These are phyloP conservation scores for Lathyrus tuberosus DNA, from an alignment of 306 rosid species.

Conservation along the genomic window DNA sequence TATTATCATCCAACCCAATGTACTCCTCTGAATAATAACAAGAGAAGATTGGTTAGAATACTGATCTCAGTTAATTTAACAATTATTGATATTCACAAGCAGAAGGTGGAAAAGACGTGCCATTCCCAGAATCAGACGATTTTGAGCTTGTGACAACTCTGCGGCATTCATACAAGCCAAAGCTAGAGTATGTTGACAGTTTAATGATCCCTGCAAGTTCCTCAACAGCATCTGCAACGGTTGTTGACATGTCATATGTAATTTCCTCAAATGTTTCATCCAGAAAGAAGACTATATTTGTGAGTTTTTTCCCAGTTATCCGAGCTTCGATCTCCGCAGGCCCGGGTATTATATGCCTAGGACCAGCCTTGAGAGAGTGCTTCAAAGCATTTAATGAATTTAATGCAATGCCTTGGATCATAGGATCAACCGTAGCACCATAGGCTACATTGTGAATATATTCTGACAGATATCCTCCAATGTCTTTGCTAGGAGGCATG, in stretches of 20 bases:
- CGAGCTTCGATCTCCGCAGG: constrained; percentile 83
- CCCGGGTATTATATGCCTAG: constrained; percentile 76
- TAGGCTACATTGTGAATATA: constrained; percentile 75
- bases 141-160: constrained; percentile 77
- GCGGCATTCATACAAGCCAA: constrained; percentile 83
- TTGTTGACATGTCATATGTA: constrained; percentile 83
- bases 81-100: constrained; percentile 30
- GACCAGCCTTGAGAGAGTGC: constrained; percentile 83
- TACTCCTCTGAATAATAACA: constrained; percentile 72
- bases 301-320: constrained; percentile 72
- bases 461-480: constrained; percentile 82
- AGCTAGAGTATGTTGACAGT: constrained; percentile 75
- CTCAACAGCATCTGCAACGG: constrained; percentile 93
- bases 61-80: constrained; percentile 23
- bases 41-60: constrained; percentile 41
- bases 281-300: constrained; percentile 83
- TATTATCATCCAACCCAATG: constrained; percentile 88
- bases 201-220: constrained; percentile 91
- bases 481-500: constrained; percentile 92
- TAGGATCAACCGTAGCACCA: constrained; percentile 55
- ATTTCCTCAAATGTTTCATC: constrained; percentile 96
- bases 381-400: constrained; percentile 82
- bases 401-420: constrained; percentile 63
- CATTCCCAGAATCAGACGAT: constrained; percentile 80
- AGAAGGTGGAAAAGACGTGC: constrained; percentile 41